Percentiles rank a stretch among this genome's conserved stretches.
Conservation (phyloP, 2,329 filamentous ascomycete species). For the Orbilia blumenaviensis region DNA sequence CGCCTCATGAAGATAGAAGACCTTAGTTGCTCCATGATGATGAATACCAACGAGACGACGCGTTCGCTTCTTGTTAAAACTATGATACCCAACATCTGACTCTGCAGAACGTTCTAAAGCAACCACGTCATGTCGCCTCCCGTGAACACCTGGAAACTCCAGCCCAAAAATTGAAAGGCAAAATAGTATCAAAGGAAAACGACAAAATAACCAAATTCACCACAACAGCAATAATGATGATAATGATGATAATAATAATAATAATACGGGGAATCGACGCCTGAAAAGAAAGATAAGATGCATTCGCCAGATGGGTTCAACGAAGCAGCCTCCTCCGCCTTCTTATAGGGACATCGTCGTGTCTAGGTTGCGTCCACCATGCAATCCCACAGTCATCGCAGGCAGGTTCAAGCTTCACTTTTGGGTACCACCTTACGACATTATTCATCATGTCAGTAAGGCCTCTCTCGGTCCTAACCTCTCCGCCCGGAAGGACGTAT, state of each 20-base stretch:
- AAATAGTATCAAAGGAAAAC: neutral
- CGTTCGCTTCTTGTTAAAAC: neutral
- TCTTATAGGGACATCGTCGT: slow-evolving; percentile 31
- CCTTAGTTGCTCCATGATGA: neutral
- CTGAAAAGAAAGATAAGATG: neutral
- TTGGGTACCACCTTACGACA: slow-evolving; percentile 45
- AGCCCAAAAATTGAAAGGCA: neutral
- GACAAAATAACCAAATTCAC: neutral
- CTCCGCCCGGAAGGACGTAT: slow-evolving; percentile 45
- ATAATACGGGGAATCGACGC: neutral
- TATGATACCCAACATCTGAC: neutral
- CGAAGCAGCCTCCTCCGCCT: slow-evolving; percentile 22
- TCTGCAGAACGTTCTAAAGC: neutral
- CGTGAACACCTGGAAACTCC: neutral
- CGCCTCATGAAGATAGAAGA: too few species aligned
- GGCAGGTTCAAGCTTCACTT: slow-evolving; percentile 43
- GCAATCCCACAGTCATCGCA: slow-evolving; percentile 51
- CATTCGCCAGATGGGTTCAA: neutral
- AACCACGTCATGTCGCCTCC: neutral
- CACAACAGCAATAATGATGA: neutral
- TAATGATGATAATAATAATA: neutral
- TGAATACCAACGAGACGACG: neutral
- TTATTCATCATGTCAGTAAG: slow-evolving; percentile 43
- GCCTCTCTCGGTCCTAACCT: slow-evolving; percentile 37
- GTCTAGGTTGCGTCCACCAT: slow-evolving; percentile 47